Evolutionary conservation across 2,329 filamentous ascomycete genomes (phyloP).

Genomic region (Apiospora hydei): DNA sequence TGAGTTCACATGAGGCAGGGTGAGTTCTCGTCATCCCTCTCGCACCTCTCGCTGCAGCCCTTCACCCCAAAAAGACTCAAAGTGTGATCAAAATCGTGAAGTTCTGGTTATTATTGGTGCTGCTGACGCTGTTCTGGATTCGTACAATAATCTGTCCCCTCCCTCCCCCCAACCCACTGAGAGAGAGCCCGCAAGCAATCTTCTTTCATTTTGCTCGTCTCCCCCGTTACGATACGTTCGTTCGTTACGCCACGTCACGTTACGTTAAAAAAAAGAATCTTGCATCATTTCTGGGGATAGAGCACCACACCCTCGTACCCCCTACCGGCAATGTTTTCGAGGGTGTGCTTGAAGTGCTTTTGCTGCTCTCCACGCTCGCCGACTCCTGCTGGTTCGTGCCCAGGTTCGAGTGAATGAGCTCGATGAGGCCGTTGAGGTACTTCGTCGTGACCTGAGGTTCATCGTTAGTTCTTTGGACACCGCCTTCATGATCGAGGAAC

Average conservation of each 20-base stretch:
- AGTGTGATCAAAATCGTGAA: background rate
- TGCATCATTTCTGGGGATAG: conserved; percentile 58
- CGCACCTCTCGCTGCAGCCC: background rate
- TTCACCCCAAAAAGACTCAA: background rate
- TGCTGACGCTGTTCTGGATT: conserved; percentile 14
- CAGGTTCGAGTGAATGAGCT: conserved; percentile 96
- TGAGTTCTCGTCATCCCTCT: background rate
- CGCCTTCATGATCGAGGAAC: background rate
- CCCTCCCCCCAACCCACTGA: background rate
- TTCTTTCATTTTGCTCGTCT: background rate
- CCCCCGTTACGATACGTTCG: background rate
- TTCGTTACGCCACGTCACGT: too few relatives aligned
- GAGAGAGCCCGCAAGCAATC: background rate
- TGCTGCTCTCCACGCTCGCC: conserved; percentile 83
- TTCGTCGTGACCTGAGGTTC: conserved; percentile 79
- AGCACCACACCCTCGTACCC: conserved; percentile 93
- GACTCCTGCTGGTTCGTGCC: conserved; percentile 84
- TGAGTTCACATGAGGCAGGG: too few relatives aligned
- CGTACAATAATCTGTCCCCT: background rate
- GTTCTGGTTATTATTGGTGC: conserved; percentile 4
- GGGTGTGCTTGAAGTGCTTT: conserved; percentile 93
- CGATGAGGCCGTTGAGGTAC: conserved; percentile 96
- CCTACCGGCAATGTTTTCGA: conserved; percentile 90
- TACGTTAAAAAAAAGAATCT: too few relatives aligned
- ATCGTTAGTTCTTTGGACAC: conserved; percentile 21